Evolutionary conservation across 1,284 basidiomycete species (phyloP), one percentile per base, ranked within the genome.

Genomic region (Leccinum subspadiceum): DNA sequence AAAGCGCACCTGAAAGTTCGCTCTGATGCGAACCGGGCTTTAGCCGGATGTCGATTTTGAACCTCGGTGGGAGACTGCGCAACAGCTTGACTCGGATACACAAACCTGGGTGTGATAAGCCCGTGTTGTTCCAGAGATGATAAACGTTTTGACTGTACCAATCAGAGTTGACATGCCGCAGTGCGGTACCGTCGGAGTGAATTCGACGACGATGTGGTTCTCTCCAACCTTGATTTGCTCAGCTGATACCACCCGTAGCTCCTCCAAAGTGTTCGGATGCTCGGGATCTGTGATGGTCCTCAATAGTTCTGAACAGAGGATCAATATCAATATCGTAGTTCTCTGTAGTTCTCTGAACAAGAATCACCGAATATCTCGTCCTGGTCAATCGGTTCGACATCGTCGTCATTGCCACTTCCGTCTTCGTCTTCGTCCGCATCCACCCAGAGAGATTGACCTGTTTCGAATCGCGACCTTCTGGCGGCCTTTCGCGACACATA

Each of bases 141-240:
- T 15, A 17, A 55, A 56, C 20, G 31, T 5, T 5, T 24, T 10
- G 13, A 51, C 15, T 8, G 58, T 65, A 93, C 95, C 97, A 60
- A 99, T 99, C 52, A 99, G 80, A 2, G 96, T 98, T 3, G 95
- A 96, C 93, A 97, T 96, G 53, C 93, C 94, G 70, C 96, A 99
- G 72, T 99, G 96, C 4, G 97, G 97, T 29, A 98, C 96, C 0
- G 96, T 99, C 2, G 97, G 97, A 5, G 96, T 98, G 68, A 97
- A 94, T 70, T 94, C 93, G 61, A 98, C 88, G 31, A 86, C 79
- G 35, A 99, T 82, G 49, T 86, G 84, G 68, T 94, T 92, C 24
- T 84, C 74, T 5, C 80, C 78, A 44, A 98, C 83, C 37, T 81
- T 81, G 62, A 98, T 90, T 70, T 99, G 96, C 12, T 91, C 85